Percentiles rank a stretch among this genome's conserved stretches.
phyloP scores from a whole-genome alignment of 495 filamentous ascomycete genomes.

The Hyaloscypha bicolor region DNA sequence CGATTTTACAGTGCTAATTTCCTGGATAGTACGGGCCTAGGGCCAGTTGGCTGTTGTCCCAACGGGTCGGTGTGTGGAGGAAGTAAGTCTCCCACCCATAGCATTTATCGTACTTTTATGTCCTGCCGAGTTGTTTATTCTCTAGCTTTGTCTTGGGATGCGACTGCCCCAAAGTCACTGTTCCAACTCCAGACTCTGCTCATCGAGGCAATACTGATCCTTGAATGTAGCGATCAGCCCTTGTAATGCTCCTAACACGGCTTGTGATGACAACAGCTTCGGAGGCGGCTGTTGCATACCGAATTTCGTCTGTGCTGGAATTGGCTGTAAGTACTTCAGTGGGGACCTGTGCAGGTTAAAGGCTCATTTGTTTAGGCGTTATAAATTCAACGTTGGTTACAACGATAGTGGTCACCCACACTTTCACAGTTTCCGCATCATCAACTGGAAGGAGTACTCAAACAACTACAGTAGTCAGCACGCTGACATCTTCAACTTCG shows the following conservation, averaged over 20 bases:
- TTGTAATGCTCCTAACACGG: slow-evolving; percentile 66
- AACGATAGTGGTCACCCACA: slow-evolving; percentile 16
- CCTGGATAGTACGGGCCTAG: slow-evolving; percentile 54
- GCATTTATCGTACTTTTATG: too few relatives aligned
- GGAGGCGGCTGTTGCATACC: slow-evolving; percentile 90
- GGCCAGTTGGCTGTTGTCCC: slow-evolving; percentile 86
- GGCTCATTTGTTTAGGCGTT: slow-evolving; percentile 28
- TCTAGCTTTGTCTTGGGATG: too few relatives aligned
- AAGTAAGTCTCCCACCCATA: slow-evolving; percentile 44
- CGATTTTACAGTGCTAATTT: background rate
- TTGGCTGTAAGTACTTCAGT: slow-evolving; percentile 65
- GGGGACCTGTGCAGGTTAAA: background rate
- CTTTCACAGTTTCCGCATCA: slow-evolving; percentile 31
- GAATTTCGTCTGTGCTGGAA: slow-evolving; percentile 73
- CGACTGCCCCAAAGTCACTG: too few relatives aligned
- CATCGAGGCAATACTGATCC: too few relatives aligned
- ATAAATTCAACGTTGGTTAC: slow-evolving; percentile 42
- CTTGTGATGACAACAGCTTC: slow-evolving; percentile 60
- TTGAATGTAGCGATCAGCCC: slow-evolving; percentile 7
- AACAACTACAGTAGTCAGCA: slow-evolving; percentile 32
- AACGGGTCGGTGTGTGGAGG: slow-evolving; percentile 68
- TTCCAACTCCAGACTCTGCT: too few relatives aligned
- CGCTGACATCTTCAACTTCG: slow-evolving; percentile 26
- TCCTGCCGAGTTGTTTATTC: too few relatives aligned
- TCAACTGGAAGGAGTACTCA: slow-evolving; percentile 28